Conservation (phyloP, 495 filamentous ascomycete genomes). For the Xylaria bambusicola region DNA sequence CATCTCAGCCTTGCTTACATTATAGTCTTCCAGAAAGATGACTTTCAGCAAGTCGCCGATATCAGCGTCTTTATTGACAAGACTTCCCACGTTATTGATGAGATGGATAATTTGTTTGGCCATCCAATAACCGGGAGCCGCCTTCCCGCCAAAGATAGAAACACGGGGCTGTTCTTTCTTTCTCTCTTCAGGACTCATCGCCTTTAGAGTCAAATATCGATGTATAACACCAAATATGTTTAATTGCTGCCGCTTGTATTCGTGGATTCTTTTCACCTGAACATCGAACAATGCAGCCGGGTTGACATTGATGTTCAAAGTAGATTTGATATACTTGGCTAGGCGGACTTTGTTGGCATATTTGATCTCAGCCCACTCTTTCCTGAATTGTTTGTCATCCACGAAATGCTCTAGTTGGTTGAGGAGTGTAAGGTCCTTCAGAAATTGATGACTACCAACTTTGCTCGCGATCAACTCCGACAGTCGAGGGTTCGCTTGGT, state of each 20-base stretch:
- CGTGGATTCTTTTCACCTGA: constrained; percentile 98
- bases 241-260: constrained; percentile 98
- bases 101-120: constrained; percentile 98
- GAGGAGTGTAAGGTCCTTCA: constrained; percentile 84
- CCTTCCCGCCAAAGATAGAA: constrained; percentile 97
- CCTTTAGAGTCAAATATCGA: constrained; percentile 87
- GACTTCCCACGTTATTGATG: constrained; percentile 86
- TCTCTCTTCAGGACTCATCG: constrained; percentile 76
- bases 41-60: constrained; percentile 95
- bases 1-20: constrained; percentile 98
- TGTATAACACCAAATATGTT: constrained; percentile 99
- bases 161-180: constrained; percentile 91
- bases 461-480: constrained; percentile 92
- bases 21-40: constrained; percentile 96
- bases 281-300: constrained; percentile 91
- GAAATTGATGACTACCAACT: constrained; percentile 75
- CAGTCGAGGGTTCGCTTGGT: constrained; percentile 92
- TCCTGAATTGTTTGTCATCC: constrained; percentile 85
- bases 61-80: constrained; percentile 89
- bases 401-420: constrained; percentile 78
- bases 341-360: constrained; percentile 69
- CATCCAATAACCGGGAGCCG: constrained; percentile 99
- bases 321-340: constrained; percentile 84
- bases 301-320: constrained; percentile 77
- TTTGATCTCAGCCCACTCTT: constrained; percentile 91